Evolutionary conservation across 2,329 filamentous ascomycete genomes (phyloP).

Genomic region (Aureobasidium sp.): DNA sequence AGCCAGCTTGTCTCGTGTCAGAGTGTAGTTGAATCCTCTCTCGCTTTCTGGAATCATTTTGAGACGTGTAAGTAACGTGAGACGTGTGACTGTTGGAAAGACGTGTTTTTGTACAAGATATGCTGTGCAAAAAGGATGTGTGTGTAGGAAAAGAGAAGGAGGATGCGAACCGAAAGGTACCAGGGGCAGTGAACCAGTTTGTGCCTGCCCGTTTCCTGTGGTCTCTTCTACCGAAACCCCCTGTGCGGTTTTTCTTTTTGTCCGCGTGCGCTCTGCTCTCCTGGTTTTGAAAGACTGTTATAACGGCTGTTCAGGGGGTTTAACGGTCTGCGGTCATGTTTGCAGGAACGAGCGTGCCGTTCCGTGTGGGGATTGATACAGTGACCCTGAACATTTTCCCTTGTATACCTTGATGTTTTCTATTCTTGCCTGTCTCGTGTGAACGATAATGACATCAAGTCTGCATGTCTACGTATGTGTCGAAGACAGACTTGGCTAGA

Average conservation of each 20-base stretch:
- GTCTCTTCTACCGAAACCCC: neutral
- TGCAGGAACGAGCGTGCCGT: neutral
- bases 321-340: neutral
- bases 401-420: neutral
- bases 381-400: neutral
- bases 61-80: neutral
- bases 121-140: neutral
- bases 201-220: constrained; percentile 5
- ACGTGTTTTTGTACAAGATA: constrained; percentile 4
- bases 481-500: too few relatives aligned
- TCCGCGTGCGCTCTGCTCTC: neutral
- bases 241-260: neutral
- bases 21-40: constrained; percentile 3
- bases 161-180: constrained; percentile 1
- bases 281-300: neutral
- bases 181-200: neutral
- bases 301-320: neutral
- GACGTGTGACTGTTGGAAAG: neutral
- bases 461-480: too few relatives aligned
- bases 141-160: neutral
- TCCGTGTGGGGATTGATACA: neutral
- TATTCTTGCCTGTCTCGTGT: neutral
- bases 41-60: constrained; percentile 2
- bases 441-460: neutral
- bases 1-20: constrained; percentile 4